Percentiles rank a stretch among this genome's conserved stretches.
Conservation (phyloP, 805 yeast genomes). For the Blastobotrys americana region DNA sequence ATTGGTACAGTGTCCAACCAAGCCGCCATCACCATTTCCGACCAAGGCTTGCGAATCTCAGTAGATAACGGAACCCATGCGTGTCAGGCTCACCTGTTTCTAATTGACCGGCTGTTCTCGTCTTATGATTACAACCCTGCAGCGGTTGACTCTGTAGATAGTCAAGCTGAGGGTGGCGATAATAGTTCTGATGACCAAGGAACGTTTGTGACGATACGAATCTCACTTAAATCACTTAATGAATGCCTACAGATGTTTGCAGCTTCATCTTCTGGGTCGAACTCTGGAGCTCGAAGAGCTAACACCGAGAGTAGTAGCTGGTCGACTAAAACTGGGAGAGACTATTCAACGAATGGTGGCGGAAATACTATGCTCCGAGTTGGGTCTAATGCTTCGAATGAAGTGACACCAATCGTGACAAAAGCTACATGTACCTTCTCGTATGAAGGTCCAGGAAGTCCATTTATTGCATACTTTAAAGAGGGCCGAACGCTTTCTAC, state of each 20-base stretch:
- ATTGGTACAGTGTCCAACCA: constrained; percentile 36
- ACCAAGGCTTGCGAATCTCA: constrained; percentile 46
- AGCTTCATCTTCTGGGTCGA: background rate
- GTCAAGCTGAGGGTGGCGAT: constrained; percentile 3
- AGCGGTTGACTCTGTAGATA: background rate
- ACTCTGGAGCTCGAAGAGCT: background rate
- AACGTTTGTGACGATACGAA: constrained; percentile 10
- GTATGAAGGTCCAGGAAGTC: constrained; percentile 44
- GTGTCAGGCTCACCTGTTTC: constrained; percentile 21
- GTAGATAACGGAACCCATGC: constrained; percentile 29
- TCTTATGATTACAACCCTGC: constrained; percentile 16
- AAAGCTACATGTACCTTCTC: constrained; percentile 33
- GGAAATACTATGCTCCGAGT: too few relatives aligned
- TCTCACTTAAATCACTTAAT: constrained; percentile 19
- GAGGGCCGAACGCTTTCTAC: constrained; percentile 49
- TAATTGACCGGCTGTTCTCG: constrained; percentile 17
- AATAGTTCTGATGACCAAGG: constrained; percentile 2
- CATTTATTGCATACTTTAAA: constrained; percentile 47
- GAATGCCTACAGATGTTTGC: constrained; percentile 24
- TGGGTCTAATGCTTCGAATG: background rate
- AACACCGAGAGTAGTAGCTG: too few relatives aligned
- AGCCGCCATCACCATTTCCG: constrained; percentile 39
- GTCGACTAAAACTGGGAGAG: background rate
- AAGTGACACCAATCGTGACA: constrained; percentile 7
- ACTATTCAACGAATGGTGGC: background rate